These are phyloP conservation scores for Apiospora pterosperma DNA, from an alignment of 2,329 filamentous ascomycete species.

Conservation along the genomic window DNA sequence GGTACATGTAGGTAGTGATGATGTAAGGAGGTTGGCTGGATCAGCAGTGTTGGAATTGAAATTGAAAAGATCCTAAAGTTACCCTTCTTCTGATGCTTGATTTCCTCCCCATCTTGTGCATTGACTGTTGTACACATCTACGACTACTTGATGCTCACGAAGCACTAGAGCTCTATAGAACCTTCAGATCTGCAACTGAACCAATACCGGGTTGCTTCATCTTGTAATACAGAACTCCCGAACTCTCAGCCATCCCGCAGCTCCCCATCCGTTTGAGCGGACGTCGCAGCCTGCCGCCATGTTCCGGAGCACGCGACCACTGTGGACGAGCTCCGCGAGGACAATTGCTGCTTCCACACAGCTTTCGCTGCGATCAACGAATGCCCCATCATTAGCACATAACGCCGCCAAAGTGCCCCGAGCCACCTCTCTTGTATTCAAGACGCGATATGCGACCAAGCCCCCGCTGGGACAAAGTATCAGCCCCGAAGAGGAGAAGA, in stretches of 20 bases:
- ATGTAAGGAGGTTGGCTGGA: background rate
- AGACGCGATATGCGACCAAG: constrained; percentile 25
- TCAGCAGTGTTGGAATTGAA: background rate
- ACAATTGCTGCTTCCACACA: constrained; percentile 9
- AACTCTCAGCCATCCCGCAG: background rate
- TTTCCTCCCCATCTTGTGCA: background rate
- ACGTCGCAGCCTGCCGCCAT: constrained; percentile 12
- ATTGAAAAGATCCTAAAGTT: background rate
- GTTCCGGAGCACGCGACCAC: constrained; percentile 22
- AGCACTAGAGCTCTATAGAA: background rate
- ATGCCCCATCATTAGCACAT: background rate
- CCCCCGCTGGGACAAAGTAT: constrained; percentile 34
- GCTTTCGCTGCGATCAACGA: background rate
- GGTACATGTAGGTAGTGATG: background rate
- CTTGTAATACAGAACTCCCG: background rate
- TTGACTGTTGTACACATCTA: background rate
- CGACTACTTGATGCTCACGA: background rate
- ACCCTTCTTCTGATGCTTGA: background rate
- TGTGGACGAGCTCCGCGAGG: constrained; percentile 19
- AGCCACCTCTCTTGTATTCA: constrained; percentile 14
- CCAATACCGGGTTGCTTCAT: background rate
- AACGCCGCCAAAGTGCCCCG: background rate
- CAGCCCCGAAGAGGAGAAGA: constrained; percentile 54
- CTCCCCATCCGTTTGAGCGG: background rate
- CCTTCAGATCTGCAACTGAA: background rate